Percentiles rank a stretch among this genome's conserved stretches.
phyloP scores from a whole-genome alignment of 345 rosid genomes.

The Theobroma cacao region DNA sequence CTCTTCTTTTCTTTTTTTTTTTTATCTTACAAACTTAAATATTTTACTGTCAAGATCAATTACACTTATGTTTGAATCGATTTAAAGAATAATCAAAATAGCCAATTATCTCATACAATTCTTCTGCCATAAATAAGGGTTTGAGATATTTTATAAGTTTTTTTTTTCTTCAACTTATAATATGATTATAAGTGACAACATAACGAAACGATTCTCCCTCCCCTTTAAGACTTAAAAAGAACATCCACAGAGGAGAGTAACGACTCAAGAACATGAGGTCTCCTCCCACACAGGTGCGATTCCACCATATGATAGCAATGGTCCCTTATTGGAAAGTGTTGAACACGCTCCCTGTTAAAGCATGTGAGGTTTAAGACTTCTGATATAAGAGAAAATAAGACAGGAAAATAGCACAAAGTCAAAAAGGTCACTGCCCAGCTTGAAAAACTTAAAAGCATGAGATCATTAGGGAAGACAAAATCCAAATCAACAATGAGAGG shows the following conservation, averaged over 20 bases:
- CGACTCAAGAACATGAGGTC: not conserved
- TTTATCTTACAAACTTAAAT: not conserved
- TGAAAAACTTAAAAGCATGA: constrained; percentile 1
- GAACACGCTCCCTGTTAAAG: not conserved
- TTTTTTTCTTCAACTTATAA: not conserved
- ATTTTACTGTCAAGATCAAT: not conserved
- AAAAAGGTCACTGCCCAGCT: not conserved
- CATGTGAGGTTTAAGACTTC: not conserved
- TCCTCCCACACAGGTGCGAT: not conserved
- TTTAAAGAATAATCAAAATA: not conserved
- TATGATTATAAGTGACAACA: not conserved
- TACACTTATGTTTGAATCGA: not conserved
- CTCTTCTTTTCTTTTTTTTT: too few species aligned
- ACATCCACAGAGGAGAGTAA: not conserved
- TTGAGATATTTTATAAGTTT: not conserved
- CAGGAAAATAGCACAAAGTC: not conserved
- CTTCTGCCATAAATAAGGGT: too few species aligned
- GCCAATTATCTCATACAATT: not conserved
- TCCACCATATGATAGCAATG: not conserved
- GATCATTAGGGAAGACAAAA: not conserved
- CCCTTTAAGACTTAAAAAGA: not conserved
- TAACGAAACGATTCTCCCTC: not conserved
- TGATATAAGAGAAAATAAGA: not conserved
- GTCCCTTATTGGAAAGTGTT: not conserved
- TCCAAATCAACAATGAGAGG: not conserved